phyloP scores from a whole-genome alignment of 441 rosid species.

The Erodium trifolium region DNA sequence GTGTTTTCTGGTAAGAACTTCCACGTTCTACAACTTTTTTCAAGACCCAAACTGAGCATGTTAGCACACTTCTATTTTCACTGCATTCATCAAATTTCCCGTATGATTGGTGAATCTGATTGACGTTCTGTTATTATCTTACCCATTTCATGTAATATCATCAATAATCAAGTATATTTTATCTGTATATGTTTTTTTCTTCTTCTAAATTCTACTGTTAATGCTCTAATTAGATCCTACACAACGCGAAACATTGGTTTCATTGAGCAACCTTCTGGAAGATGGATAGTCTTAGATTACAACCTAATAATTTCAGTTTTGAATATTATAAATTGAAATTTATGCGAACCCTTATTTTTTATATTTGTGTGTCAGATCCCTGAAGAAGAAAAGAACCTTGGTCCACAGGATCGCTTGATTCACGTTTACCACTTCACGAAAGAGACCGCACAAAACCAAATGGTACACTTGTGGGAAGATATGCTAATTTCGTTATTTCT shows the following conservation, averaged over 20 bases:
- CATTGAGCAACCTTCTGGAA: neutral
- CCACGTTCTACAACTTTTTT: neutral
- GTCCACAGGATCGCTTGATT: too few species aligned
- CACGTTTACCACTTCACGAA: constrained; percentile 46
- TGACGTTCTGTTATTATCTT: neutral
- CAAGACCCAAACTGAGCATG: neutral
- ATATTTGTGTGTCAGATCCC: constrained; percentile 50
- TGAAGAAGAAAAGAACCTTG: too few species aligned
- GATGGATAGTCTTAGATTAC: neutral
- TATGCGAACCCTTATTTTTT: constrained; percentile 14
- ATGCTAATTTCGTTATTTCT: constrained; percentile 12
- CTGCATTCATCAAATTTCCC: neutral
- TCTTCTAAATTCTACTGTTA: neutral
- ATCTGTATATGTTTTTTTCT: neutral
- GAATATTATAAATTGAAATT: neutral
- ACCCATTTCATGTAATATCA: neutral
- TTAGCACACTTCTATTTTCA: neutral
- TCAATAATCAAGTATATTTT: neutral
- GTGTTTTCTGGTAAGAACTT: neutral
- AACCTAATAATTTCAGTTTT: neutral
- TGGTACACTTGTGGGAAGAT: constrained; percentile 31
- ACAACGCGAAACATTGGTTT: neutral
- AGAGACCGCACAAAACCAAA: constrained; percentile 72
- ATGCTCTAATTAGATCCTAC: neutral
- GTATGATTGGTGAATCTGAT: neutral